A percentile compares a stretch with the other conserved stretches of the same genome.
These are phyloP conservation scores for Fomitopsis schrenkii DNA, from an alignment of 1,284 basidiomycete genomes.

Conservation along the genomic window DNA sequence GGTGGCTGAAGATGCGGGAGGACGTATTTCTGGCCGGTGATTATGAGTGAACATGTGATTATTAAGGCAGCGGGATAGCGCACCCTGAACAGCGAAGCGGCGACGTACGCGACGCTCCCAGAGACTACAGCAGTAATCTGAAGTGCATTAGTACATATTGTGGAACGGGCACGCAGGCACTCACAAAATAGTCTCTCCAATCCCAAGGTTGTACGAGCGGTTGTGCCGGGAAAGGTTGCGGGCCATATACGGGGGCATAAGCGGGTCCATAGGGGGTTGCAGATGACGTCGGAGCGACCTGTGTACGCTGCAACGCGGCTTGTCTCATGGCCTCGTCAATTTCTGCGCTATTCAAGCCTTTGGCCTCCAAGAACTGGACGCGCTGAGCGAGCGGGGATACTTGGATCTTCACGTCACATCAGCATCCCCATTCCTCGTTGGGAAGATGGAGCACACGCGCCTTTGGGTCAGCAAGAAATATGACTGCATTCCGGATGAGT, in stretches of 20 bases:
- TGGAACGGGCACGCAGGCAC: constrained; percentile 24
- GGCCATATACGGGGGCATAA: constrained; percentile 39
- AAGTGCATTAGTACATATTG: neutral
- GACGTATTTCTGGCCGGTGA: constrained; percentile 74
- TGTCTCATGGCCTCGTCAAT: constrained; percentile 85
- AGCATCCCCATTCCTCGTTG: neutral
- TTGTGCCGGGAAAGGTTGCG: constrained; percentile 37
- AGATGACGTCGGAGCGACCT: constrained; percentile 16
- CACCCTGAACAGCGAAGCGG: constrained; percentile 83
- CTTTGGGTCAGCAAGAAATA: constrained; percentile 77
- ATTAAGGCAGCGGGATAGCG: constrained; percentile 19
- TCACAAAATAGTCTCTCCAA: constrained; percentile 94
- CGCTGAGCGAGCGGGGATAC: constrained; percentile 80
- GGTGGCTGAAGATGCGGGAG: constrained; percentile 92
- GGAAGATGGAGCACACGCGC: constrained; percentile 30
- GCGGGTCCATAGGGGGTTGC: constrained; percentile 22
- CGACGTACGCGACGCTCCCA: constrained; percentile 85
- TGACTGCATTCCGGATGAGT: constrained; percentile 75
- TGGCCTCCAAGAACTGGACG: constrained; percentile 91
- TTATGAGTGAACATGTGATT: neutral
- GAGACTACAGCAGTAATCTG: constrained; percentile 95
- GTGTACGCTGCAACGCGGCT: constrained; percentile 34
- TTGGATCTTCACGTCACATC: constrained; percentile 46
- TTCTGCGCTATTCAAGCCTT: constrained; percentile 82
- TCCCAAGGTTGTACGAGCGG: constrained; percentile 61